These are phyloP conservation scores for Botryotinia globosa DNA, from an alignment of 2,329 filamentous ascomycete genomes.

Conservation along the genomic window DNA sequence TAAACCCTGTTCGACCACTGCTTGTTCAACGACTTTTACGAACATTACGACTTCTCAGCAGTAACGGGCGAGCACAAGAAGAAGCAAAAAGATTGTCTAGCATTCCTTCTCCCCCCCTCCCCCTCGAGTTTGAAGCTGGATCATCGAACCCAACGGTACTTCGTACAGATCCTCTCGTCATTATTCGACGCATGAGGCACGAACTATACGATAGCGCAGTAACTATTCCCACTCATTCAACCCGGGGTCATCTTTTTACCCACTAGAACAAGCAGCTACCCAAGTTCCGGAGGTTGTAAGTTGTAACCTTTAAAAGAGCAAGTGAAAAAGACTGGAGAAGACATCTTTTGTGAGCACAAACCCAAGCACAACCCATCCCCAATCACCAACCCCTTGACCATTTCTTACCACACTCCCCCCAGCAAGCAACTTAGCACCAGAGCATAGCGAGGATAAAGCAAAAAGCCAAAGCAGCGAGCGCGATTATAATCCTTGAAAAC, in stretches of 20 bases:
- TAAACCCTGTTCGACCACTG: neutral
- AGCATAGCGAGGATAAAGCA: conserved; percentile 7
- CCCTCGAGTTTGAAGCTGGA: neutral
- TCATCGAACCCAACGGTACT: neutral
- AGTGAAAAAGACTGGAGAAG: conserved; percentile 9
- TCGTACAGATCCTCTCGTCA: neutral
- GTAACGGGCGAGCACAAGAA: conserved; percentile 3
- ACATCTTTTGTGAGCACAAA: conserved; percentile 6
- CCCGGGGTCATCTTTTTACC: neutral
- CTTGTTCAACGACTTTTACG: conserved; percentile 2
- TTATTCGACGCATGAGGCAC: neutral
- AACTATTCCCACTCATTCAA: neutral
- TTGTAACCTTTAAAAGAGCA: neutral
- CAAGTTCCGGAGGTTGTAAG: neutral
- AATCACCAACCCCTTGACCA: conserved; percentile 9
- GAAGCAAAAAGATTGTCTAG: neutral
- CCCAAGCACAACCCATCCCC: conserved; percentile 7
- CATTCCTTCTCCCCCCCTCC: neutral
- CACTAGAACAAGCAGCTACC: neutral
- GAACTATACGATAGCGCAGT: neutral
- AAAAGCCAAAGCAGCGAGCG: conserved; percentile 12
- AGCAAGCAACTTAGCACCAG: neutral
- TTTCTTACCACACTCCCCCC: conserved; percentile 10
- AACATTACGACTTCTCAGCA: neutral
- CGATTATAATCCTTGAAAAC: neutral